These are phyloP conservation scores for Saccharomyces hybrid DNA, from an alignment of 1,139 yeast genomes.

Conservation along the genomic window DNA sequence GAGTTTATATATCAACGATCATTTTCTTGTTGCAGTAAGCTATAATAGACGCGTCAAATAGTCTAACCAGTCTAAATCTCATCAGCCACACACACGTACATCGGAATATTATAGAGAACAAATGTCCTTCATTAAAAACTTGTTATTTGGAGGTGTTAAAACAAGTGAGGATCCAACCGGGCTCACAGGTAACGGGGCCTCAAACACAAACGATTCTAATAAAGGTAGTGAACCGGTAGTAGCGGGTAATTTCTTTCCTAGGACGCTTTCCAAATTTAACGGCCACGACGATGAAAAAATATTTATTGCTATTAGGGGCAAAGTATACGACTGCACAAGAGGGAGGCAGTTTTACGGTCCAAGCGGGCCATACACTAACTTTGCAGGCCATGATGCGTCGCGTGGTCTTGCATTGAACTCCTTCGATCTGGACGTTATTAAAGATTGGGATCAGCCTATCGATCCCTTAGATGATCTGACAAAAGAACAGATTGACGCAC, in stretches of 20 bases:
- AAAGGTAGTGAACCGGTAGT: slow-evolving; percentile 48
- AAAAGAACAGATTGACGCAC: slow-evolving; percentile 53
- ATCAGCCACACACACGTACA: neutral
- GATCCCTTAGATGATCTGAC: slow-evolving; percentile 60
- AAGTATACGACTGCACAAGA: slow-evolving; percentile 73
- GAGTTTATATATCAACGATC: neutral
- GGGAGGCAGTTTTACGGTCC: slow-evolving; percentile 93
- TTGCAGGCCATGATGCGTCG: slow-evolving; percentile 96
- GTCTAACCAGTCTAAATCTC: neutral
- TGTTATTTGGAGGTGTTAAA: slow-evolving; percentile 34
- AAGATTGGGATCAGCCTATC: slow-evolving; percentile 58
- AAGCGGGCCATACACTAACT: slow-evolving; percentile 89
- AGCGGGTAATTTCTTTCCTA: slow-evolving; percentile 75
- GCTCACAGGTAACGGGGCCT: slow-evolving; percentile 12
- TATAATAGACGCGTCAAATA: neutral
- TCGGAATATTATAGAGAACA: neutral
- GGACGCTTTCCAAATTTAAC: slow-evolving; percentile 61
- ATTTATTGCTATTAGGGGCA: slow-evolving; percentile 75
- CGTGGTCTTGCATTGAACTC: slow-evolving; percentile 89
- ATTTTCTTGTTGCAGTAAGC: neutral
- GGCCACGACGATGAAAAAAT: slow-evolving; percentile 75
- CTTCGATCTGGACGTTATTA: slow-evolving; percentile 58
- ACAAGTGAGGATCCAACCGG: slow-evolving; percentile 35
- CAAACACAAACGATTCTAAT: slow-evolving; percentile 5
- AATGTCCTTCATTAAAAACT: slow-evolving; percentile 35